A percentile compares a stretch with the other conserved stretches of the same genome.
Evolutionary conservation across 192 early-diverging fungal species (phyloP).

Genomic region (Coemansia sp.): DNA sequence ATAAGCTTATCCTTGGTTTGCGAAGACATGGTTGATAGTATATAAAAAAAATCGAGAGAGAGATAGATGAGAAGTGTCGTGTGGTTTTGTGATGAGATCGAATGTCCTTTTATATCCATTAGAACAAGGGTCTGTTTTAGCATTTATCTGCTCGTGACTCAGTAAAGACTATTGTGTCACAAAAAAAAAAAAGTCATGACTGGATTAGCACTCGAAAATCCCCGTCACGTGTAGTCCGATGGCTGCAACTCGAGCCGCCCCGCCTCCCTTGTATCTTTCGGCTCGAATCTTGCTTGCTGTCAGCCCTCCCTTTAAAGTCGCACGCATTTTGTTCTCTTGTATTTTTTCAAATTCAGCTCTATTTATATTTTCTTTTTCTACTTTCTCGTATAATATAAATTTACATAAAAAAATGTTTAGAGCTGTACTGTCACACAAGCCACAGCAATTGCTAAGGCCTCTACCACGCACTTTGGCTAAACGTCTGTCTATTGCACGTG

Average conservation of each 20-base stretch:
- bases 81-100: too few species aligned
- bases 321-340: not conserved
- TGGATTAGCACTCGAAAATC: not conserved
- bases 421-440: not conserved
- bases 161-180: not conserved
- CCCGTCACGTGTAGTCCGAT: not conserved
- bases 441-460: not conserved
- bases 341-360: not conserved
- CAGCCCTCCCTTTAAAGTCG: not conserved
- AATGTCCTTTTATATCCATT: not conserved
- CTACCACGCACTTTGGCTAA: not conserved
- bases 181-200: too few species aligned
- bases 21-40: constrained; percentile 5
- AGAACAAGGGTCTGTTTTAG: not conserved
- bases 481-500: not conserved
- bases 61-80: not conserved
- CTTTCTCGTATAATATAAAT: not conserved
- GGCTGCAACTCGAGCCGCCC: not conserved
- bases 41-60: not conserved
- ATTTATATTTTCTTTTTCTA: not conserved
- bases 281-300: not conserved
- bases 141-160: not conserved
- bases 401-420: constrained; percentile 3
- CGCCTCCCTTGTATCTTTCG: not conserved
- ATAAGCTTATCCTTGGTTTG: constrained; percentile 74